Percentiles rank a stretch among this genome's conserved stretches.
phyloP scores from a whole-genome alignment of 352 stramenopile species.

The Phytophthora pluvialis region DNA sequence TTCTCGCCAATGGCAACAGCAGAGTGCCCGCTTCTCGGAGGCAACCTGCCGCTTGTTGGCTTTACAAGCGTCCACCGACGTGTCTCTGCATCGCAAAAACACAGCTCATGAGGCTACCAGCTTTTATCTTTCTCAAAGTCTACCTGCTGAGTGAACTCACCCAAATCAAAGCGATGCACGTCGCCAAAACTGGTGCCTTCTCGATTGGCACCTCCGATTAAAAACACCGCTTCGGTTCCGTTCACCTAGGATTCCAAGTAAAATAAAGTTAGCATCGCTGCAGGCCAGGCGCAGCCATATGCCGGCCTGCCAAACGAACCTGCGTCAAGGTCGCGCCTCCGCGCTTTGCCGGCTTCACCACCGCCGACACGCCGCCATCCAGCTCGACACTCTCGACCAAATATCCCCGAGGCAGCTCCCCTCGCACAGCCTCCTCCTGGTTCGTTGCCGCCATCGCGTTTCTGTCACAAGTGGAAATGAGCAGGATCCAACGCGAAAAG shows the following conservation, averaged over 20 bases:
- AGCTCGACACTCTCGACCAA: constrained; percentile 5
- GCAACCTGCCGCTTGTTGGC: constrained; percentile 27
- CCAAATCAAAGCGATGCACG: constrained; percentile 59
- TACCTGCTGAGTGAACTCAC: constrained; percentile 20
- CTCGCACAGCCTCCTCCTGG: not conserved
- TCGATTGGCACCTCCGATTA: constrained; percentile 69
- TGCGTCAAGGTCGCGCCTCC: constrained; percentile 66
- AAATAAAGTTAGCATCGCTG: not conserved
- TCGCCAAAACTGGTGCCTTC: constrained; percentile 61
- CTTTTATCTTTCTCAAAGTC: too few species aligned
- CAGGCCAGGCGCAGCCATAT: not conserved
- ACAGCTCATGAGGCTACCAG: not conserved
- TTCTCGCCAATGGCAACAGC: constrained; percentile 46
- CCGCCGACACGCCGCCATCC: not conserved
- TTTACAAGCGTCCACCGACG: constrained; percentile 32
- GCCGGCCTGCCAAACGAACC: constrained; percentile 16
- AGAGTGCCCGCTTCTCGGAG: constrained; percentile 70
- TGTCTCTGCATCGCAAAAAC: constrained; percentile 5
- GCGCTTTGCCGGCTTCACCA: constrained; percentile 31
- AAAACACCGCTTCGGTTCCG: constrained; percentile 46
- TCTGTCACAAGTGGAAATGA: constrained; percentile 22
- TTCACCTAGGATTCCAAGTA: constrained; percentile 25
- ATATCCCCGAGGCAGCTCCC: not conserved
- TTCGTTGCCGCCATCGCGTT: constrained; percentile 8
- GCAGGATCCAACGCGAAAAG: constrained; percentile 18